Evolutionary conservation across 306 rosid genomes (phyloP), one percentile per base, ranked within the genome.

Genomic region (Casuarina glauca): DNA sequence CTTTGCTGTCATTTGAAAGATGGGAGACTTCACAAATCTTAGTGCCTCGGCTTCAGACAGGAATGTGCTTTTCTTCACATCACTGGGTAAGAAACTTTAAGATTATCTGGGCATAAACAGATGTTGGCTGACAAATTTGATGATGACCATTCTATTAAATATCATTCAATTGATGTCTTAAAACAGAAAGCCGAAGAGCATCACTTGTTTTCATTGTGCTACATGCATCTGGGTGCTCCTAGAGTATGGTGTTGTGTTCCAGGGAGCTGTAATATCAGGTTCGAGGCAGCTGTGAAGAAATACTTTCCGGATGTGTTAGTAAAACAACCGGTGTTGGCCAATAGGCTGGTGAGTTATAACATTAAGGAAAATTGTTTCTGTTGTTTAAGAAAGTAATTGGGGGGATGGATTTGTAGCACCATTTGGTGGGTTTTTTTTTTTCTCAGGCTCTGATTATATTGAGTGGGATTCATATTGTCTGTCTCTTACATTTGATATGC

Each of bases 161-260:
- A 26, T 26, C 32, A 26, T 26, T 26, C 32, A 26, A 26, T 26
- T 26, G 32, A 26, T 26, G 32, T 26, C 32, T 26, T 26, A 71
- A 38, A 84, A 67, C 90, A 94, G 97, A 88, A 84, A 82, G 90
- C 93, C 83, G 97, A 90, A 85, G 97, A 92, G 81, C 97, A 90
- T 87, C 86, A 74, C 71, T 87, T 94, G 69, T 89, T 89, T 85
- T 84, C 89, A 39, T 82, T 94, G 79, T 78, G 78, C 70, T 94
- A 87, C 83, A 26, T 87, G 88, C 97, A 92, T 79, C 26, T 89
- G 88, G 97, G 98, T 43, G 92, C 86, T 81, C 93, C 97, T 61
- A 92, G 70, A 88, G 75, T 92, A 71, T 92, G 95, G 97, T 88
- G 92, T 85, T 73, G 90, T 41, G 66, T 94, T 76, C 95, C 98